Evolutionary conservation across 2,329 filamentous ascomycete species (phyloP), one percentile per base, ranked within the genome.

Genomic region (Ascochyta lentis): DNA sequence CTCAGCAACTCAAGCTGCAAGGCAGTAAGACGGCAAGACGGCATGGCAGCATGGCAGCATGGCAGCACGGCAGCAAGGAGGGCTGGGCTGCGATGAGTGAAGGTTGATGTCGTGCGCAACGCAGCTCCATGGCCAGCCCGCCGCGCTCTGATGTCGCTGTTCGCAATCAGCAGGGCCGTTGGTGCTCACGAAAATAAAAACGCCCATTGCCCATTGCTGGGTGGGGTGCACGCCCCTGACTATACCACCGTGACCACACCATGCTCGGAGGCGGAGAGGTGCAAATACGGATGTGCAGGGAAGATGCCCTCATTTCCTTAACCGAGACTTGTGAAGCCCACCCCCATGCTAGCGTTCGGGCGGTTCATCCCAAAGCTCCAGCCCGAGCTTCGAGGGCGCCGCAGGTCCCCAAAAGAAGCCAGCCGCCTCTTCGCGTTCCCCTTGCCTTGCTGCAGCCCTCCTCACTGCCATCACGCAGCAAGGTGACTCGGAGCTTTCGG

Each of bases 371-470:
- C 66, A 70, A 31, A 71, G 68, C 67, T 70, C 60, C 61, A 64
- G 64, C 61, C 68, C 69, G 59, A 69, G 65, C 64, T 64, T 66
- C 64, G 54, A 65, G 59, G 57, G 60, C 56, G 65, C 63, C 60
- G 67, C 70, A 71, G 60, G 58, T 68, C 68, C 69, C 69, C 69
- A 74, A 73, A 73, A 73, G 63, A 65, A 61, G 65, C 68, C 67
- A 66, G 61, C 60, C 63, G 58, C 59, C 58, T 59, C 52, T 44
- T 61, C 51, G 47, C 35, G 49, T 58, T 68, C 71, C 64, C 69
- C 70, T 74, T 69, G 69, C 69, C 70, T 74, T 69, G 69, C 69
- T 68, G 70, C 66, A 61, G 65, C 63, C 58, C 66, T 73, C 67
- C 68, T 73, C 69, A 68, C 70, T 73, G 70, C 68, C 58, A 63